Evolutionary conservation across 2,329 filamentous ascomycete species (phyloP).

Genomic region (Capronia coronata): DNA sequence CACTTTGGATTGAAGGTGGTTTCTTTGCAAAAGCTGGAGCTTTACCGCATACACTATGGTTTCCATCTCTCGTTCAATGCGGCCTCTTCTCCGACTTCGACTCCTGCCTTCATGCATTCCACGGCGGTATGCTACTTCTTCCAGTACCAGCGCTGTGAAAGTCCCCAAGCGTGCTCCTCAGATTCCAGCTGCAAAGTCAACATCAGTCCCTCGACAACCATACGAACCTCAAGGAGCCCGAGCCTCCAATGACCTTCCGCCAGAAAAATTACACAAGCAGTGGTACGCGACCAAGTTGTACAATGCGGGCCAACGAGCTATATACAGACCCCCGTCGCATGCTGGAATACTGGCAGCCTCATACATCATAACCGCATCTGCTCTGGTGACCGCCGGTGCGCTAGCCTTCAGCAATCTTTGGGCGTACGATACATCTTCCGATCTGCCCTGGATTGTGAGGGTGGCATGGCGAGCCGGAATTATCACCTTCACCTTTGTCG

Average conservation of each 20-base stretch:
- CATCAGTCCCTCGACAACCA: background rate
- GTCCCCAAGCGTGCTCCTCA: background rate
- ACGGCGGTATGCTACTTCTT: constrained; percentile 11
- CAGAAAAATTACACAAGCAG: constrained; percentile 11
- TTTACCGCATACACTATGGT: constrained; percentile 3
- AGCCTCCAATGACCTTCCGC: constrained; percentile 3
- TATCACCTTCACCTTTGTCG: constrained; percentile 12
- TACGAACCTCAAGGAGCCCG: background rate
- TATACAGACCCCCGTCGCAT: constrained; percentile 21
- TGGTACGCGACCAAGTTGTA: constrained; percentile 20
- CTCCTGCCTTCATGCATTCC: constrained; percentile 1
- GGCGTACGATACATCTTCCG: constrained; percentile 8
- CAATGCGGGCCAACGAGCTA: constrained; percentile 11
- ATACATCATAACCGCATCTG: constrained; percentile 14
- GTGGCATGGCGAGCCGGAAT: constrained; percentile 17
- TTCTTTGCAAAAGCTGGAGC: background rate
- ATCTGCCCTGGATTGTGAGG: constrained; percentile 14
- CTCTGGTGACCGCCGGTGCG: constrained; percentile 8
- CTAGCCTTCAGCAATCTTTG: constrained; percentile 16
- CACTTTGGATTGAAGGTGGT: background rate
- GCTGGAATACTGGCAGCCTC: constrained; percentile 16
- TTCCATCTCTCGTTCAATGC: constrained; percentile 1
- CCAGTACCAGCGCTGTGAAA: background rate
- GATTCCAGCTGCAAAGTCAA: background rate
- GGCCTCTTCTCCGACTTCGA: constrained; percentile 10